Evolutionary conservation across 192 early-diverging fungal genomes (phyloP).

Genomic region (Coemansia sp.): DNA sequence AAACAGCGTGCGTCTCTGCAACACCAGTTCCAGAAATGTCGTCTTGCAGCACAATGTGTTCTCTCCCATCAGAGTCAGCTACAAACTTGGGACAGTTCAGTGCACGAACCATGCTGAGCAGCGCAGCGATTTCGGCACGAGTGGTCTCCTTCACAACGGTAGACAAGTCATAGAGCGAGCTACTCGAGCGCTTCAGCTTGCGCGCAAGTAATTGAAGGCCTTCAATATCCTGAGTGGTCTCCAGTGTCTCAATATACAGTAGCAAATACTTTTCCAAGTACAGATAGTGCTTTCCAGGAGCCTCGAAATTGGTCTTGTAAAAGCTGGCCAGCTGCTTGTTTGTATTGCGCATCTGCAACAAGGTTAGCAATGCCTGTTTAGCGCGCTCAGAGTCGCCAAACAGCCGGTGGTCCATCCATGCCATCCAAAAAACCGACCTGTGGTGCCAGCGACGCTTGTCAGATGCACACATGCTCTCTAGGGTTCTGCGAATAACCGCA

Average conservation of each 20-base stretch:
- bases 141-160: conserved; percentile 7
- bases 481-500: conserved; percentile 17
- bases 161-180: conserved; percentile 20
- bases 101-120: conserved; percentile 26
- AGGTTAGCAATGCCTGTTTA: conserved; percentile 34
- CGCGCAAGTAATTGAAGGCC: conserved; percentile 33
- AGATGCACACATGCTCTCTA: conserved; percentile 26
- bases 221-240: conserved; percentile 35
- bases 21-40: neutral
- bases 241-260: conserved; percentile 36
- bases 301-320: conserved; percentile 53
- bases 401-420: conserved; percentile 44
- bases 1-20: conserved; percentile 20
- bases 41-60: conserved; percentile 36
- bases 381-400: conserved; percentile 28
- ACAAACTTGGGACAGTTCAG: conserved; percentile 46
- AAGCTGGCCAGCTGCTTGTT: conserved; percentile 49
- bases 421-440: conserved; percentile 31
- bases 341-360: conserved; percentile 42
- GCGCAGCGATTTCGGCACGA: conserved; percentile 17
- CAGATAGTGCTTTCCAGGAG: conserved; percentile 50
- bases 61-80: conserved; percentile 20
- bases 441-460: conserved; percentile 52
- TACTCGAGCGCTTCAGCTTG: conserved; percentile 43
- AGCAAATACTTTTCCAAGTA: conserved; percentile 51